Conservation (phyloP, 2,329 filamentous ascomycete species). For the Pestalotiopsis sp. region DNA sequence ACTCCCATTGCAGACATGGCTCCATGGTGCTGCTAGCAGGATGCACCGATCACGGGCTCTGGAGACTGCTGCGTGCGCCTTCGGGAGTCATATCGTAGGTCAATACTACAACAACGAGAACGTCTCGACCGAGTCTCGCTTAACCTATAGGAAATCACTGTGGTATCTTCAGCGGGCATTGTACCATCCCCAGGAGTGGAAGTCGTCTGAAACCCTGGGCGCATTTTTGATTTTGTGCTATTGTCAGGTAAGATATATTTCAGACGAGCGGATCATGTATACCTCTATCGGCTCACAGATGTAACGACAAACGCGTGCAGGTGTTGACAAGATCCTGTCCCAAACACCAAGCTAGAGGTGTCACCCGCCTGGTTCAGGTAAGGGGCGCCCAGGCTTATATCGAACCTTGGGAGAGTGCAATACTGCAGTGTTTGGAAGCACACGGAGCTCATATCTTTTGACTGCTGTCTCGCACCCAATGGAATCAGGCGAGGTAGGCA, state of each 20-base stretch:
- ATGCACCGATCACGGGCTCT: conserved; percentile 5
- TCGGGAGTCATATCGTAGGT: conserved; percentile 12
- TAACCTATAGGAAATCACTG: conserved; percentile 8
- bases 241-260: conserved; percentile 2
- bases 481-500: too few species aligned
- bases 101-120: conserved; percentile 7
- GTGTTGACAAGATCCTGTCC: background rate
- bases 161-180: conserved; percentile 8
- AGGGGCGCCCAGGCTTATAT: background rate
- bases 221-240: background rate
- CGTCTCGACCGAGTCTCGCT: conserved; percentile 10
- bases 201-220: conserved; percentile 10
- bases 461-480: background rate
- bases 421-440: background rate
- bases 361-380: background rate
- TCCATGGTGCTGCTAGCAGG: background rate
- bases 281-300: background rate
- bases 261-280: too few species aligned
- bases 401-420: background rate
- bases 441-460: background rate
- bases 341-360: background rate
- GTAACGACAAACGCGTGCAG: background rate
- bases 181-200: conserved; percentile 14
- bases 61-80: conserved; percentile 6
- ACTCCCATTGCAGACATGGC: background rate